Conservation (phyloP, 352 stramenopile genomes). For the Globisporangium recalcitrans region DNA sequence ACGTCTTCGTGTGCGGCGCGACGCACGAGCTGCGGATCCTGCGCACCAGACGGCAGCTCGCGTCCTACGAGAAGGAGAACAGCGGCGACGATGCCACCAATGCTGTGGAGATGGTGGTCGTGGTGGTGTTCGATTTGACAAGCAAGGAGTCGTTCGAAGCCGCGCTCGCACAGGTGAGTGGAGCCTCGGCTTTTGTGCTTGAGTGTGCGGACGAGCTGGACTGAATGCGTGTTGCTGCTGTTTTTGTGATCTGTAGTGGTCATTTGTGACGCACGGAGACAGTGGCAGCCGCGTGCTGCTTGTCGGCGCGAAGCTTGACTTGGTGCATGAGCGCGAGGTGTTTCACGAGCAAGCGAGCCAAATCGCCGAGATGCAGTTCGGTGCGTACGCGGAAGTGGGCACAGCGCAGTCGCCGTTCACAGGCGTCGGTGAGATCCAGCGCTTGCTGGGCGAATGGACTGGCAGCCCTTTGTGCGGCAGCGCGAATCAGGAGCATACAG, state of each 20-base stretch:
- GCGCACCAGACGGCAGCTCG: constrained; percentile 12
- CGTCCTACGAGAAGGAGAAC: constrained; percentile 3
- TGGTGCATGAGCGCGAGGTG: constrained; percentile 32
- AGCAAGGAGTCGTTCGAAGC: constrained; percentile 31
- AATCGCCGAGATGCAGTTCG: constrained; percentile 42
- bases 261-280: constrained; percentile 19
- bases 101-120: constrained; percentile 23
- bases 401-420: constrained; percentile 17
- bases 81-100: neutral
- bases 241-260: constrained; percentile 24
- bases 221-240: neutral
- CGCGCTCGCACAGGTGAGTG: constrained; percentile 26
- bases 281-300: constrained; percentile 27
- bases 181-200: too few relatives aligned
- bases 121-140: constrained; percentile 55
- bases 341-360: constrained; percentile 29
- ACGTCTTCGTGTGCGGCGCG: constrained; percentile 4
- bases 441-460: constrained; percentile 22
- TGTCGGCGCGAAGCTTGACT: constrained; percentile 53
- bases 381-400: constrained; percentile 56
- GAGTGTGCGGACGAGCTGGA: neutral
- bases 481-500: constrained; percentile 12
- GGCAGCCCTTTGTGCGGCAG: constrained; percentile 15
- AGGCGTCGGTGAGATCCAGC: constrained; percentile 22
- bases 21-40: constrained; percentile 11